phyloP scores from a whole-genome alignment of 139 green algal genomes.

The Astrephomene gubernaculifera region DNA sequence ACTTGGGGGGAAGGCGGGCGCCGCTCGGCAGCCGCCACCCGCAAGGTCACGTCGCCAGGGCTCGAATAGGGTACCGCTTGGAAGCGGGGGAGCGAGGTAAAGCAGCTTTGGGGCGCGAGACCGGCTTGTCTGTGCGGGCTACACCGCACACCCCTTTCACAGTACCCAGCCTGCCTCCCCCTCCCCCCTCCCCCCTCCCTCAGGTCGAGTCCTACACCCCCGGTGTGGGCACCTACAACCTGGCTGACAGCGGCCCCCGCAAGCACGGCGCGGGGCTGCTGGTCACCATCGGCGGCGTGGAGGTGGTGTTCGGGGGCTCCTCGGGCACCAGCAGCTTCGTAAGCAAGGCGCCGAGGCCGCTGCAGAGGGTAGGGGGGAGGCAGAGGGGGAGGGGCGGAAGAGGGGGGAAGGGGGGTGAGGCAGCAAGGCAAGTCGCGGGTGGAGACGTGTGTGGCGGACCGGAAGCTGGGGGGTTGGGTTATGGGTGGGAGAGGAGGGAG shows the following conservation, averaged over 20 bases:
- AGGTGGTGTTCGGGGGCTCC: constrained; percentile 40
- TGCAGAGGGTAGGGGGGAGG: constrained; percentile 9
- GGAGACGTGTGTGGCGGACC: not conserved
- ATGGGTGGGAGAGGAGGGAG: too few species aligned
- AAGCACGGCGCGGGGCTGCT: constrained; percentile 22
- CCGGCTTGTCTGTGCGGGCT: too few species aligned
- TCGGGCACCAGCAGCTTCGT: constrained; percentile 43
- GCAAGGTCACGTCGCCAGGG: too few species aligned
- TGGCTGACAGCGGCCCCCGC: constrained; percentile 11
- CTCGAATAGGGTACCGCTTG: too few species aligned
- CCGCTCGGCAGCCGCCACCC: too few species aligned
- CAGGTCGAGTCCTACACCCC: constrained; percentile 6
- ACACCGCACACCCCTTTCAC: too few species aligned
- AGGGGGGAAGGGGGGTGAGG: not conserved
- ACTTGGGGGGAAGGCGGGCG: too few species aligned
- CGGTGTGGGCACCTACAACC: constrained; percentile 30
- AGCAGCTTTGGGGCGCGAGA: too few species aligned
- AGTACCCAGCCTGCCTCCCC: not conserved
- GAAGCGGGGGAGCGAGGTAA: too few species aligned
- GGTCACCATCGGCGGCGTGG: constrained; percentile 40
- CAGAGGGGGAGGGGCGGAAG: not conserved
- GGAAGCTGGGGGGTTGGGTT: too few species aligned
- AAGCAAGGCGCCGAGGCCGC: constrained; percentile 27
- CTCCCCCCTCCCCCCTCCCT: not conserved
- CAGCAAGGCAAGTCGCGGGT: not conserved